Evolutionary conservation across 1,284 basidiomycete genomes (phyloP).

Genomic region (Melampsora americana): DNA sequence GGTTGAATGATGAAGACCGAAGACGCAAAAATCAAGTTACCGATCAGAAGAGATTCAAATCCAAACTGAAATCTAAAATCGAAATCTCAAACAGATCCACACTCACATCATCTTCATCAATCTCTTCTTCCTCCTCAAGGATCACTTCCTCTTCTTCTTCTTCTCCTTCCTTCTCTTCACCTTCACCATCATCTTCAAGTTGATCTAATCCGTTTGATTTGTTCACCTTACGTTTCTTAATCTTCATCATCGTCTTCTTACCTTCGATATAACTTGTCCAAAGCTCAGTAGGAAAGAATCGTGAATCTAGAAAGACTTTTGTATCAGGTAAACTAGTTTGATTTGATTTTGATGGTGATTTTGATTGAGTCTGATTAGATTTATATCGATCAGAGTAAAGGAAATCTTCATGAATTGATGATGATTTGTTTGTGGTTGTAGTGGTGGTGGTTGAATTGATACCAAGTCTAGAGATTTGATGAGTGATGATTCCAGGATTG

Average conservation of each 20-base stretch:
- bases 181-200: slow-evolving; percentile 18
- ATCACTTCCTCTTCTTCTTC: slow-evolving; percentile 19
- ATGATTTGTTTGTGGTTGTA: no score
- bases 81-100: background rate
- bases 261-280: slow-evolving; percentile 34
- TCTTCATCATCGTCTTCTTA: slow-evolving; percentile 9
- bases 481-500: slow-evolving; percentile 1
- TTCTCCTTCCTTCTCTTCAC: slow-evolving; percentile 28
- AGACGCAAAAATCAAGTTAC: no score
- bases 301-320: slow-evolving; percentile 6
- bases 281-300: slow-evolving; percentile 23
- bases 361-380: background rate
- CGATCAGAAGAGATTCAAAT: no score
- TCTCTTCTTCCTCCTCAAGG: slow-evolving; percentile 26
- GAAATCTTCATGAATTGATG: slow-evolving; percentile 1
- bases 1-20: background rate
- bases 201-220: background rate
- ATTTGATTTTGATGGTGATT: background rate
- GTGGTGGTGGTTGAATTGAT: background rate
- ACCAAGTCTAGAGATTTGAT: slow-evolving; percentile 28
- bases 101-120: slow-evolving; percentile 43
- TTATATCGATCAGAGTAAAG: slow-evolving; percentile 39
- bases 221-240: slow-evolving; percentile 16
- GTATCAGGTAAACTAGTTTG: slow-evolving; percentile 9
- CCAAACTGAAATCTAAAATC: background rate